phyloP scores from a whole-genome alignment of 225 moss, liverwort and hornwort species.

The Anthoceros angustus region DNA sequence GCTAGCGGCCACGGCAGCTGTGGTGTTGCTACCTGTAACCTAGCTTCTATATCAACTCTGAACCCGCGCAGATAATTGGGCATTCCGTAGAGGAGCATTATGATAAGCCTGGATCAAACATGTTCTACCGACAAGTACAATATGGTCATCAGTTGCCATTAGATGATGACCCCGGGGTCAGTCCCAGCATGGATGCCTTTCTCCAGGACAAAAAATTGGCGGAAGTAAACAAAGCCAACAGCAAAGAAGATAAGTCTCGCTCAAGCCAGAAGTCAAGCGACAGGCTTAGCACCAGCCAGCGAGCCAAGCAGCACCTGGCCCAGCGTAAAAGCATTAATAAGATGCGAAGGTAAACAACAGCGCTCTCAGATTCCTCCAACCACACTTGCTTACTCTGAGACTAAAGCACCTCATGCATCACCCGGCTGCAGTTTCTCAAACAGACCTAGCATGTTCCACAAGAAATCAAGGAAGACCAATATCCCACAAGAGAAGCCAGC shows the following conservation, averaged over 20 bases:
- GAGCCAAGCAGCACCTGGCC: neutral
- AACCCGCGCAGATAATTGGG: neutral
- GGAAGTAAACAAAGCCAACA: neutral
- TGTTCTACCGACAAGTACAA: slow-evolving; percentile 3
- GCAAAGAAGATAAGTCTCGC: neutral
- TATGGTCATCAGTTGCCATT: neutral
- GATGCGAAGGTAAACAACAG: neutral
- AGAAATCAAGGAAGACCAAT: neutral
- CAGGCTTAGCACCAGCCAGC: neutral
- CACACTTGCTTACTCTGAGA: neutral
- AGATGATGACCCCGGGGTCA: neutral
- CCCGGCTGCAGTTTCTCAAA: neutral
- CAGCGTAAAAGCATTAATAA: neutral
- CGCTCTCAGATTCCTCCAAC: neutral
- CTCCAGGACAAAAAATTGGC: neutral
- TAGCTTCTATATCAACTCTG: neutral
- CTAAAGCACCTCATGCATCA: neutral
- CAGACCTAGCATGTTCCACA: neutral
- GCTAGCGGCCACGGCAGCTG: slow-evolving; percentile 6
- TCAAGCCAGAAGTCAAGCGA: neutral
- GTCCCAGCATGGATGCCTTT: slow-evolving; percentile 2
- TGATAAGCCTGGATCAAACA: neutral
- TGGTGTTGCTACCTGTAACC: neutral
- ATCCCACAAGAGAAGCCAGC: neutral
- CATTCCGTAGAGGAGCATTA: neutral